These are phyloP conservation scores for Hermanozyma aechmeae DNA, from an alignment of 805 yeast genomes.

Conservation along the genomic window DNA sequence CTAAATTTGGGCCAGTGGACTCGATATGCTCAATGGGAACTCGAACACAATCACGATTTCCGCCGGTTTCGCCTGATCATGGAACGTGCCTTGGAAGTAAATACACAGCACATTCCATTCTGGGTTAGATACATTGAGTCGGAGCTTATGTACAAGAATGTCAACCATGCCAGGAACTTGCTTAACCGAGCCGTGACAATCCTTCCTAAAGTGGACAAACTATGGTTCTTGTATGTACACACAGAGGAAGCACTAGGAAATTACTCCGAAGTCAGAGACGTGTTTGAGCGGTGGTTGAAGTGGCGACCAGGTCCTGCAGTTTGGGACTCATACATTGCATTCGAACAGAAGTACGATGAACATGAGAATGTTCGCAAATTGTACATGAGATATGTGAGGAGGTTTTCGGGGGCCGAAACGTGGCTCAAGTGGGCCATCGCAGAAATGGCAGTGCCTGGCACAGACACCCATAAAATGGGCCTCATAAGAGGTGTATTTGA, in stretches of 20 bases:
- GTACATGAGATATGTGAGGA: constrained; percentile 39
- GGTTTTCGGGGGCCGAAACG: constrained; percentile 40
- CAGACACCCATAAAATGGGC: constrained; percentile 23
- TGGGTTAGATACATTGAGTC: constrained; percentile 80
- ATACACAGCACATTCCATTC: constrained; percentile 65
- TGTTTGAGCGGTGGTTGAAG: constrained; percentile 72
- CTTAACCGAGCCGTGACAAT: constrained; percentile 67
- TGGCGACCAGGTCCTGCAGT: constrained; percentile 65
- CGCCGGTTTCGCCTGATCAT: constrained; percentile 77
- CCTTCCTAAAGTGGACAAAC: constrained; percentile 71
- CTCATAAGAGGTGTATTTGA: constrained; percentile 56
- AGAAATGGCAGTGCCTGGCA: constrained; percentile 36
- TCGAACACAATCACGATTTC: constrained; percentile 63
- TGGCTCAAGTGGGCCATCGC: constrained; percentile 75
- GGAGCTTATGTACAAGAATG: constrained; percentile 62
- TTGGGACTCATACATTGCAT: constrained; percentile 66
- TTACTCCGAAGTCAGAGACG: constrained; percentile 45
- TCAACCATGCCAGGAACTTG: constrained; percentile 84
- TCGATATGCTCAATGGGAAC: constrained; percentile 83
- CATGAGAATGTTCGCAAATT: constrained; percentile 46
- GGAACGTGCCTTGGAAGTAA: constrained; percentile 78
- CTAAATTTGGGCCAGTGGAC: constrained; percentile 83
- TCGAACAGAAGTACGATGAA: constrained; percentile 62
- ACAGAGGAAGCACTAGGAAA: constrained; percentile 75
- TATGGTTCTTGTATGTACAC: constrained; percentile 79